Evolutionary conservation across 371 early-diverging fungal genomes (phyloP).

Genomic region (Mucor sp.): DNA sequence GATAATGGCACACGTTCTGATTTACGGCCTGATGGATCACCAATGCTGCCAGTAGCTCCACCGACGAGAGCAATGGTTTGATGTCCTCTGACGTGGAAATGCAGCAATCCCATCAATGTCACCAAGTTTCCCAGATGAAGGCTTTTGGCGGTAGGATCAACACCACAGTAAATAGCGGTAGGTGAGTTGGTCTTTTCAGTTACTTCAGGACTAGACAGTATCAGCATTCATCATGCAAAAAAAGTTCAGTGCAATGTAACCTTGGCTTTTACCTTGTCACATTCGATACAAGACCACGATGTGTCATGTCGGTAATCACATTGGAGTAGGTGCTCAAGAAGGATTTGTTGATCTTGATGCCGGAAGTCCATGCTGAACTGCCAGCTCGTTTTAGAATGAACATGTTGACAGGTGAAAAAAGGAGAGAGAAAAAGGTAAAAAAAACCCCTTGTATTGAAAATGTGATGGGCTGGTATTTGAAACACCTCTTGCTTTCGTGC

Average conservation of each 20-base stretch:
- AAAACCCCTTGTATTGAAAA: background rate
- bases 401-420: background rate
- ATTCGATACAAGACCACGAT: conserved; percentile 40
- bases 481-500: too few species aligned
- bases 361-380: background rate
- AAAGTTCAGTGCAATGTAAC: background rate
- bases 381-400: background rate
- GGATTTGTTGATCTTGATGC: background rate
- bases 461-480: too few species aligned
- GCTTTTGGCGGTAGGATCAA: conserved; percentile 95
- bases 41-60: conserved; percentile 94
- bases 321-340: conserved; percentile 24
- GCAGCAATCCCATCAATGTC: conserved; percentile 80
- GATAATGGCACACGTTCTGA: conserved; percentile 78
- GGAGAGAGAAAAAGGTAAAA: background rate
- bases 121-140: conserved; percentile 92
- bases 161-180: conserved; percentile 83
- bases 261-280: conserved; percentile 29
- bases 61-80: conserved; percentile 86
- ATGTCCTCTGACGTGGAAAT: conserved; percentile 87
- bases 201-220: conserved; percentile 48
- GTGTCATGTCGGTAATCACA: conserved; percentile 40
- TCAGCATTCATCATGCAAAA: background rate
- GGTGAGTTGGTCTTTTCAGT: conserved; percentile 46
- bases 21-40: conserved; percentile 89